Percentiles rank a stretch among this genome's conserved stretches.
phyloP scores from a whole-genome alignment of 1,284 basidiomycete species.

The Omphalotus olearius region DNA sequence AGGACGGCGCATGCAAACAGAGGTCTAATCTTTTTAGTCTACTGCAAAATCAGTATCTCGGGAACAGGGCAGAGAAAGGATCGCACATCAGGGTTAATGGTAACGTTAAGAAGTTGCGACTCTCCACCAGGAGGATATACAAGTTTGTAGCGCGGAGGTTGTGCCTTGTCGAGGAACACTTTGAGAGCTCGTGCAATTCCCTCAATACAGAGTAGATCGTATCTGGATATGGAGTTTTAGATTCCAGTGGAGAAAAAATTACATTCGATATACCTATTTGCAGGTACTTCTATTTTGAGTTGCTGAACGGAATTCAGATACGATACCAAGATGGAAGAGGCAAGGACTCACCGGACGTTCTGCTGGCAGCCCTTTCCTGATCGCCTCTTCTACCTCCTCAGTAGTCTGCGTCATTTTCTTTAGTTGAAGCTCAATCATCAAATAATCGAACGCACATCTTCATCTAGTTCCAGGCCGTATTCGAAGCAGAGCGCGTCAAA shows the following conservation, averaged over 20 bases:
- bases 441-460: conserved; percentile 67
- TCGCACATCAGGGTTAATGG: conserved; percentile 67
- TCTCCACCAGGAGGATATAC: conserved; percentile 66
- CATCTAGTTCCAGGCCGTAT: conserved; percentile 96
- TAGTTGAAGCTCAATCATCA: not conserved
- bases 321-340: conserved; percentile 10
- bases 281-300: conserved; percentile 98
- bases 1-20: conserved; percentile 90
- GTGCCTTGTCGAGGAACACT: conserved; percentile 77
- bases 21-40: conserved; percentile 85
- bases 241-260: conserved; percentile 13
- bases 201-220: conserved; percentile 97
- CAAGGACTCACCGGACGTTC: conserved; percentile 67
- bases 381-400: conserved; percentile 77
- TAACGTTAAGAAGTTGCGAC: conserved; percentile 61
- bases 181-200: conserved; percentile 88
- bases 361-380: conserved; percentile 77
- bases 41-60: conserved; percentile 4
- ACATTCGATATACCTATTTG: conserved; percentile 64
- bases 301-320: conserved; percentile 44
- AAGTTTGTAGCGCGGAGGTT: conserved; percentile 72
- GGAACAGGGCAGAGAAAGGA: conserved; percentile 1
- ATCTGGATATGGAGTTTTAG: conserved; percentile 47
- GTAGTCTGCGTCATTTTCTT: conserved; percentile 62
- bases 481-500: conserved; percentile 97